phyloP scores from a whole-genome alignment of 441 rosid species.

The Arabidopsis hybrid region DNA sequence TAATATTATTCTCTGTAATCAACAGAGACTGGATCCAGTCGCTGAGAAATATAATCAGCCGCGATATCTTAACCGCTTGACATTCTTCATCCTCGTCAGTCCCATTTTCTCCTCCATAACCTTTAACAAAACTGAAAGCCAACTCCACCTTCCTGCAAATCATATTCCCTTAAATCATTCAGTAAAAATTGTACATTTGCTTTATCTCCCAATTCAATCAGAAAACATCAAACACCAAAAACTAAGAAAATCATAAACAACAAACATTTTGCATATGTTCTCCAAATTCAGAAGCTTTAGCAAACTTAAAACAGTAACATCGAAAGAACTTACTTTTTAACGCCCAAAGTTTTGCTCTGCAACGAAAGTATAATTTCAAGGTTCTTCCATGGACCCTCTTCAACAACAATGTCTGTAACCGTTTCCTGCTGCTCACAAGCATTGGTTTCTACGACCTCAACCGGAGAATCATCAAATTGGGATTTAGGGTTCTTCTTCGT shows the following conservation, averaged over 20 bases:
- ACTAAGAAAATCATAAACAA: too few relatives aligned
- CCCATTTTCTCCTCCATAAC: conserved; percentile 42
- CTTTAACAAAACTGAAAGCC: conserved; percentile 60
- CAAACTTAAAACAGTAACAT: neutral
- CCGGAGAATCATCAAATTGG: conserved; percentile 8
- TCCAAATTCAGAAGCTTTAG: conserved; percentile 20
- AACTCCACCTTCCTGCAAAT: conserved; percentile 83
- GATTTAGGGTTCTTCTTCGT: conserved; percentile 35
- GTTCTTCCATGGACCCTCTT: conserved; percentile 73
- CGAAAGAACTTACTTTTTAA: conserved; percentile 59
- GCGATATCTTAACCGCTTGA: conserved; percentile 69
- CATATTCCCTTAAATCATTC: conserved; percentile 12
- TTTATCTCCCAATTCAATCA: neutral
- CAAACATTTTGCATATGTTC: neutral
- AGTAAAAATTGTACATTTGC: neutral
- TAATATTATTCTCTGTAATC: conserved; percentile 56
- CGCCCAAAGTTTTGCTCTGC: conserved; percentile 56
- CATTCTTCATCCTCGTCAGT: conserved; percentile 50
- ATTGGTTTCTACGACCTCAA: conserved; percentile 27
- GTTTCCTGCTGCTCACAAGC: conserved; percentile 32
- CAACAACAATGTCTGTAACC: conserved; percentile 30
- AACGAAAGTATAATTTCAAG: conserved; percentile 69
- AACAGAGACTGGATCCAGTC: conserved; percentile 84
- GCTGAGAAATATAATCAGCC: conserved; percentile 65
- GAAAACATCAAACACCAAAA: neutral